Evolutionary conservation across 2,329 filamentous ascomycete genomes (phyloP), one percentile per base, ranked within the genome.

Genomic region (Blumeria hordei): DNA sequence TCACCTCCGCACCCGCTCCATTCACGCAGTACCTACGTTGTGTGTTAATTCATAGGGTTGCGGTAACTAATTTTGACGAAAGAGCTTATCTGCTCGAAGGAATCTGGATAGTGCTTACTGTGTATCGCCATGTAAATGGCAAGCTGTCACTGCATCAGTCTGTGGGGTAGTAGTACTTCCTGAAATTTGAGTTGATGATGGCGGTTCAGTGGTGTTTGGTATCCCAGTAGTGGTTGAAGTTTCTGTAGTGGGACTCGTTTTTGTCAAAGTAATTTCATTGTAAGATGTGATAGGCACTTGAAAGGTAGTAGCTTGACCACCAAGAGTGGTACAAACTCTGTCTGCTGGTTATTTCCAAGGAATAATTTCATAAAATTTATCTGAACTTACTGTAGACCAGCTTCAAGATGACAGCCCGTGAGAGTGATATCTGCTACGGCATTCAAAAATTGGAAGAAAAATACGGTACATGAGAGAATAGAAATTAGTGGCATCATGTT

Each of bases 11-110:
- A 64, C 2, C 68, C 69, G 10, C 63, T 68, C 59, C 58, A 37
- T 52, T 36, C 54, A 72, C 64, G 57, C 73, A 75, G 58, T 64
- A 71, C 53, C 70, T 72, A 33, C 12, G 53, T 8, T 11, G 33
- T 4, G 9, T 43, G 59, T 36, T 3, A 12, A 16, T 16, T 51
- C 14, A 6, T 51, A 32, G 1, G 10, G 11, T n/a, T 32, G 6
- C 3, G 9, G 12, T 18, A 3, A n/a, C 39, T 11, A 43, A 43
- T 18, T 12, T 43, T 43, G n/a, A 18, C 21, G 21, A 28, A 2
- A 43, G 39, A 10, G 6, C 39, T 43, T 14, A 16, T 6, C 21
- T 14, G n/a, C n/a, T 11, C 12, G 6, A 51, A 33, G 12, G 12
- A 14, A 33, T 28, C 16, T 33, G 16, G 14, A 11, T 9, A 33